Conservation (phyloP, 352 stramenopile species). For the Blastocystis sp. region DNA sequence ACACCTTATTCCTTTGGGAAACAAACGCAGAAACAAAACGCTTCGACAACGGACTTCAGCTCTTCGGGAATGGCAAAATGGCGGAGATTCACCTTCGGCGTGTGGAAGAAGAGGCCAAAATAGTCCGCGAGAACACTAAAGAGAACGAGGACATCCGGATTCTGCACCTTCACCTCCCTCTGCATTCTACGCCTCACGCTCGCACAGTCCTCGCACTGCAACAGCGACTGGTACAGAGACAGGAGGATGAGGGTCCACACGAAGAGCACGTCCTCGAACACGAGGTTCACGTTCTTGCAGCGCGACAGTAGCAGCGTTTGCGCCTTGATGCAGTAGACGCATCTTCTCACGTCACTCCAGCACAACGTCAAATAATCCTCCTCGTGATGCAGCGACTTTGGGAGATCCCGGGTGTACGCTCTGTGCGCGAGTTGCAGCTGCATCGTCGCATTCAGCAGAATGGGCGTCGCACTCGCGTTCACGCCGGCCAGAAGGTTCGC, state of each 20-base stretch:
- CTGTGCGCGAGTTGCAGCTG: constrained; percentile 19
- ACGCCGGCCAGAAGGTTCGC: not conserved
- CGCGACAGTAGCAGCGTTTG: not conserved
- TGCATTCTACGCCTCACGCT: not conserved
- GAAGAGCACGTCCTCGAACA: constrained; percentile 50
- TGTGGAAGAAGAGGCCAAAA: constrained; percentile 4
- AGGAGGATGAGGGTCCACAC: constrained; percentile 31
- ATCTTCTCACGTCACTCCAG: constrained; percentile 12
- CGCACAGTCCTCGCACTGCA: not conserved
- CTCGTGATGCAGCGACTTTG: not conserved
- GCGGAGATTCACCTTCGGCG: constrained; percentile 15
- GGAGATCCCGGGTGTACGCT: not conserved
- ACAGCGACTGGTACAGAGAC: constrained; percentile 26
- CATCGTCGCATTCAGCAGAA: constrained; percentile 41
- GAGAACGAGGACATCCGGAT: not conserved
- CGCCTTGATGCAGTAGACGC: constrained; percentile 31
- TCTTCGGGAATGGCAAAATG: constrained; percentile 36
- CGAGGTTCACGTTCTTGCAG: constrained; percentile 6
- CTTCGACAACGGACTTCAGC: constrained; percentile 15
- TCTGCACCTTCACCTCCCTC: not conserved
- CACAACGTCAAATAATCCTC: not conserved
- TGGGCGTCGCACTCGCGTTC: not conserved
- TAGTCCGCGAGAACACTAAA: not conserved
- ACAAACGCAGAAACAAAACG: constrained; percentile 37
- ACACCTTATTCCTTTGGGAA: not conserved